Percentiles rank a stretch among this genome's conserved stretches.
These are phyloP conservation scores for Hanseniaspora lachancei DNA, from an alignment of 805 yeast genomes.

Conservation along the genomic window DNA sequence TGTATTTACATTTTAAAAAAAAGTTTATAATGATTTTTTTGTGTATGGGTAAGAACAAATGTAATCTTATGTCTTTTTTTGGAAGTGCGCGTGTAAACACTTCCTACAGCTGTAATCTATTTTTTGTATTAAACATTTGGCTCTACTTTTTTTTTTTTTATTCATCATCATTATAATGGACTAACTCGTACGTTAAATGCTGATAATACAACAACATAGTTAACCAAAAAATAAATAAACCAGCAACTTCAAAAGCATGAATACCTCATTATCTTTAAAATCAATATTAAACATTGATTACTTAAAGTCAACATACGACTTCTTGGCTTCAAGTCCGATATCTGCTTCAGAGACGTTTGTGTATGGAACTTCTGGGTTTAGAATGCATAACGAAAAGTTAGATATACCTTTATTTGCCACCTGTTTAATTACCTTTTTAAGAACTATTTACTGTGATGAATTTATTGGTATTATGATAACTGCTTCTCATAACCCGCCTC, in stretches of 20 bases:
- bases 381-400: slow-evolving; percentile 54
- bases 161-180: no score
- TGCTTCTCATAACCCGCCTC: slow-evolving; percentile 88
- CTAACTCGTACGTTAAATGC: no score
- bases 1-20: background rate
- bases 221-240: background rate
- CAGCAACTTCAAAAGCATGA: background rate
- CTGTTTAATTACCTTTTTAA: slow-evolving; percentile 66
- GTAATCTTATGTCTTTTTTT: background rate
- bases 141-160: no score
- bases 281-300: slow-evolving; percentile 25
- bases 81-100: background rate
- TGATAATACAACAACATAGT: no score
- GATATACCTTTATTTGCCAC: slow-evolving; percentile 76
- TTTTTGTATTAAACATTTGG: no score
- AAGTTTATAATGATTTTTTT: background rate
- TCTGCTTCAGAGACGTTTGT: slow-evolving; percentile 31
- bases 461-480: slow-evolving; percentile 93
- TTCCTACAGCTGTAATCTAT: background rate
- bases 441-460: slow-evolving; percentile 61
- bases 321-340: background rate
- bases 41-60: background rate
- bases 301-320: background rate
- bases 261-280: slow-evolving; percentile 12
- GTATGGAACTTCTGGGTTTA: slow-evolving; percentile 97